Conservation (phyloP, 106 monocot genomes). For the Dactylorhiza incarnata region DNA sequence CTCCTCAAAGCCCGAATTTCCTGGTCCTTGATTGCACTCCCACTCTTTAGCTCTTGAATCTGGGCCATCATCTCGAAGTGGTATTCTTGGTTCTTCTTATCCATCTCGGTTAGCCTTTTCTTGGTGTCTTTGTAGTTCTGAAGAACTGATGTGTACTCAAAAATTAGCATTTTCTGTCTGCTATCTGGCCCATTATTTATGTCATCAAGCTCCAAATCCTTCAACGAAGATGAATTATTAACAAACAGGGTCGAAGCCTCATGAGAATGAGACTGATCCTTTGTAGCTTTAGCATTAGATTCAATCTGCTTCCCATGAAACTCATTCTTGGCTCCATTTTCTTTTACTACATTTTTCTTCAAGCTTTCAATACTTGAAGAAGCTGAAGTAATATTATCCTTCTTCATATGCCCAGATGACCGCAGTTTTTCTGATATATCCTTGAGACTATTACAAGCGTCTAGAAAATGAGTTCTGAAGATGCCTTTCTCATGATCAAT, state of each 20-base stretch:
- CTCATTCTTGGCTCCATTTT: neutral
- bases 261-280: neutral
- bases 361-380: neutral
- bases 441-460: constrained; percentile 17
- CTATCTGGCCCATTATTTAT: constrained; percentile 22
- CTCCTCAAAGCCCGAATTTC: constrained; percentile 47
- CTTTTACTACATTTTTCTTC: neutral
- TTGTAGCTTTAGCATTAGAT: constrained; percentile 10
- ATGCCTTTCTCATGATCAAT: constrained; percentile 18
- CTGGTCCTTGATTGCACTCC: constrained; percentile 55
- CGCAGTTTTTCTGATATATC: constrained; percentile 24
- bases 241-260: neutral
- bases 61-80: constrained; percentile 32
- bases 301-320: neutral
- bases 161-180: constrained; percentile 53
- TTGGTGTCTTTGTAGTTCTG: constrained; percentile 70
- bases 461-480: constrained; percentile 11
- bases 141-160: constrained; percentile 62
- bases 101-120: constrained; percentile 41
- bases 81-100: constrained; percentile 36
- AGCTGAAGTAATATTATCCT: neutral
- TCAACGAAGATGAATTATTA: neutral
- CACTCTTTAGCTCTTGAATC: constrained; percentile 46
- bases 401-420: constrained; percentile 5
- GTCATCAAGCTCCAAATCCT: constrained; percentile 13